phyloP scores from a whole-genome alignment of 1,284 basidiomycete species.

The Melampsora abietis-canadensis region DNA sequence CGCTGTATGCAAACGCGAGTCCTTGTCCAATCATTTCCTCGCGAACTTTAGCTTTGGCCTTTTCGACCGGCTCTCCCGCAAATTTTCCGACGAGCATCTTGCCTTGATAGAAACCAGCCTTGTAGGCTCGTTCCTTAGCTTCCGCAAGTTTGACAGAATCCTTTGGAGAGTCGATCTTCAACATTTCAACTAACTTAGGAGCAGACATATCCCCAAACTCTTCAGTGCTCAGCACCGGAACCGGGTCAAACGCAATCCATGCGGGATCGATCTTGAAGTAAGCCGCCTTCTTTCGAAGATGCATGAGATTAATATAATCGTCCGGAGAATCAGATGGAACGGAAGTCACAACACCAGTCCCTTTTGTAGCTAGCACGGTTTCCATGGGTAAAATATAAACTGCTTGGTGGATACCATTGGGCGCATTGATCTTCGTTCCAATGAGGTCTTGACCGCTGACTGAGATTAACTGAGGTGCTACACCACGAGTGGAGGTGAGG shows the following conservation, averaged over 20 bases:
- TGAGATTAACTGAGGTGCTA: conserved; percentile 69
- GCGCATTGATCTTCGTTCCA: conserved; percentile 87
- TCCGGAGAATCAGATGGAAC: conserved; percentile 98
- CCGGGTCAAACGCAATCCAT: conserved; percentile 81
- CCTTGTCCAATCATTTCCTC: conserved; percentile 75
- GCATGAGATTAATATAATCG: conserved; percentile 85
- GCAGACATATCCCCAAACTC: conserved; percentile 90
- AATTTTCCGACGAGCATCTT: conserved; percentile 85
- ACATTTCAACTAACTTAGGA: conserved; percentile 75
- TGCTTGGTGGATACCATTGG: conserved; percentile 75
- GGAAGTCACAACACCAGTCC: conserved; percentile 96
- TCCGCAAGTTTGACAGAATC: conserved; percentile 88
- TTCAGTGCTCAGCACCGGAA: conserved; percentile 83
- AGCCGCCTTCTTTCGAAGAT: conserved; percentile 93
- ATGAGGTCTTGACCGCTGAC: conserved; percentile 75
- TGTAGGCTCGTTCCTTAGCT: conserved; percentile 96
- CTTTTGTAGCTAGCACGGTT: conserved; percentile 89
- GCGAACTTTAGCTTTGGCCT: conserved; percentile 85
- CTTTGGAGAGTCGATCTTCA: conserved; percentile 95
- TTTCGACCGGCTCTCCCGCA: conserved; percentile 79
- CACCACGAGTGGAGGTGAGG: conserved; percentile 61
- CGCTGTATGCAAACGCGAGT: conserved; percentile 84
- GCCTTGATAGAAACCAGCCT: conserved; percentile 95
- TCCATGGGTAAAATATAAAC: conserved; percentile 99
- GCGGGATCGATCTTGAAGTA: conserved; percentile 91